Conservation (phyloP, 441 rosid species). For the Adansonia madagascariensis region DNA sequence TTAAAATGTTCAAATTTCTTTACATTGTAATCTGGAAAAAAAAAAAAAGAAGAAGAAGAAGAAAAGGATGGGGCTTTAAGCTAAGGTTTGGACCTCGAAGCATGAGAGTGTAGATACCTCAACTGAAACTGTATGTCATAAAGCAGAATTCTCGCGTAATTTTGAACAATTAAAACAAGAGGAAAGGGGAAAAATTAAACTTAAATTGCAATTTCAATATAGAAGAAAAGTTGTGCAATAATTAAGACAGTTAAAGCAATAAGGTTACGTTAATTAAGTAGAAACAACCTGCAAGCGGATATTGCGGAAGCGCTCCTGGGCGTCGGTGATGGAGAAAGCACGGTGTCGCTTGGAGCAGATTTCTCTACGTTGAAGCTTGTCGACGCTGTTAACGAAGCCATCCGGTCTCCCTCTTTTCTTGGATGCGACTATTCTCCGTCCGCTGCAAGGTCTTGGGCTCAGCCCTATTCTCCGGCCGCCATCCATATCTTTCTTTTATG, state of each 20-base stretch:
- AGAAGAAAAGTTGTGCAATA: slow-evolving; percentile 27
- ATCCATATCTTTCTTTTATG: slow-evolving; percentile 27
- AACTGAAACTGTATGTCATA: not conserved
- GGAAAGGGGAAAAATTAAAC: slow-evolving; percentile 27
- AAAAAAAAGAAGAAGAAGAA: too few species aligned
- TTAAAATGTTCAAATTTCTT: not conserved
- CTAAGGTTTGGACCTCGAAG: not conserved
- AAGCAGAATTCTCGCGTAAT: not conserved
- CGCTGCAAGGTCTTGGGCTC: slow-evolving; percentile 65
- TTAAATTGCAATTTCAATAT: slow-evolving; percentile 53
- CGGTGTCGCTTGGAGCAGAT: slow-evolving; percentile 60
- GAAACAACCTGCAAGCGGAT: slow-evolving; percentile 57
- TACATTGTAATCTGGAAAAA: not conserved
- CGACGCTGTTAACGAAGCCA: slow-evolving; percentile 65
- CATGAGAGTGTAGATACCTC: not conserved
- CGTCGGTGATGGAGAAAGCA: slow-evolving; percentile 57
- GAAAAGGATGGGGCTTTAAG: not conserved
- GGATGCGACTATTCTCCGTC: slow-evolving; percentile 50
- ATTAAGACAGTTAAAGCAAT: slow-evolving; percentile 38
- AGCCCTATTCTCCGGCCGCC: slow-evolving; percentile 52
- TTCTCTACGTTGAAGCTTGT: slow-evolving; percentile 69
- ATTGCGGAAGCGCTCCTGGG: slow-evolving; percentile 68
- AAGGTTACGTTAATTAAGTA: too few species aligned
- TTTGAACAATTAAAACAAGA: not conserved
- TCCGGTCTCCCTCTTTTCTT: slow-evolving; percentile 55